A percentile compares a stretch with the other conserved stretches of the same genome.
Evolutionary conservation across 176 grass and related monocot species (phyloP).

Genomic region (Zea mays): DNA sequence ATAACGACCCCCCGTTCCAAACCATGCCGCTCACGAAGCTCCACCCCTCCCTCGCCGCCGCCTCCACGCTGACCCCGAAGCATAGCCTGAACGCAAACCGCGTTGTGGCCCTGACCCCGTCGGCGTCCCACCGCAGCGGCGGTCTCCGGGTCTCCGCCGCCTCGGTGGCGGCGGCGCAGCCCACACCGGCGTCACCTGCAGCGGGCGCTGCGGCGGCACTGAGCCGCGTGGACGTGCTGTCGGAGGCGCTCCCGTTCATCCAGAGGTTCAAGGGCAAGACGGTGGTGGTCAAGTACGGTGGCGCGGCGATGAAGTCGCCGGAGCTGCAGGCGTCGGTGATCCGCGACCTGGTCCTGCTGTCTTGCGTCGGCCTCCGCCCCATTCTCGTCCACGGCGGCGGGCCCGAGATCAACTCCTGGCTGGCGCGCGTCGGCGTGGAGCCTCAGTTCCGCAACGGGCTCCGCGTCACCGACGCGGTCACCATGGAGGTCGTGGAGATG

Average conservation of each 20-base stretch:
- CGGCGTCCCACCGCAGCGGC: background rate
- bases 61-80: conserved; percentile 6
- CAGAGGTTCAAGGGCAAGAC: conserved; percentile 84
- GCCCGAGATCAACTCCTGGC: conserved; percentile 76
- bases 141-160: conserved; percentile 24
- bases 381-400: conserved; percentile 84
- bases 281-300: conserved; percentile 86
- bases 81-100: conserved; percentile 3
- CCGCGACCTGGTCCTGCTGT: conserved; percentile 75
- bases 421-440: conserved; percentile 53
- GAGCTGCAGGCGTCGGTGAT: conserved; percentile 66
- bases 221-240: conserved; percentile 69
- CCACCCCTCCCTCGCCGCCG: background rate
- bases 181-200: background rate
- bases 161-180: conserved; percentile 8
- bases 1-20: background rate
- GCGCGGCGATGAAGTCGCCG: conserved; percentile 72
- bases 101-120: background rate
- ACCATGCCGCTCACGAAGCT: conserved; percentile 38
- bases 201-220: conserved; percentile 21
- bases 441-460: conserved; percentile 74
- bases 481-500: conserved; percentile 87
- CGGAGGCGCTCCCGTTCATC: conserved; percentile 90
- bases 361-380: conserved; percentile 71
- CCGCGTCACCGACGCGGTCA: conserved; percentile 67